Evolutionary conservation across 352 stramenopile species (phyloP), one percentile per base, ranked within the genome.

Genomic region (Globisporangium polare): DNA sequence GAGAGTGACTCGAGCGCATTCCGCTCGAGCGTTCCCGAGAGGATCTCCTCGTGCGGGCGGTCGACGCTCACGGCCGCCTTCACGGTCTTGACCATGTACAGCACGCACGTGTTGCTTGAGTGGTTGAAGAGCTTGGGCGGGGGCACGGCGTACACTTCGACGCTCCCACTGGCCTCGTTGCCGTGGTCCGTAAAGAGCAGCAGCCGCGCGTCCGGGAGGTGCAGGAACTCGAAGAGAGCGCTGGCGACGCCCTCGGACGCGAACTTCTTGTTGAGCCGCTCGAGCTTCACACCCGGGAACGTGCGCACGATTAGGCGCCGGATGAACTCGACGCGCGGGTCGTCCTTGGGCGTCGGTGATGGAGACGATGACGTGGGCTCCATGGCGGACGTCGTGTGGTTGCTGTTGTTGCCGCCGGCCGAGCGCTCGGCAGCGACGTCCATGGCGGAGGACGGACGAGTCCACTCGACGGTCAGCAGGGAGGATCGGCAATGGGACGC

Each of bases 51-150:
- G n/a, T 86, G 72, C 37, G 75, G 76, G 31, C 73, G 77, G 22
- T 89, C 77, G 20, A 71, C 18, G 31, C 80, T 88, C 60, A 94
- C 78, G 7, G 81, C 60, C 8, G 67, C 76, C 42, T 91, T 90
- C 31, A 77, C 65, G 15, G 75, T 83, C 68, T 94, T 94, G 62
- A 88, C 68, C 49, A 91, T 61, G 67, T 92, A 94, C 50, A 94
- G 41, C 31, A 94, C 78, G 6, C 78, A 86, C 53, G 55, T 58
- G 29, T 58, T 63, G 9, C 49, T 41, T 13, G 50, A 26, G 8
- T 37, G 49, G 3, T 57, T 65, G 51, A 89, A 89, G 24, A 92
- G 67, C 18, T 65, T 47, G 10, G 77, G 69, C 2, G 80, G 83
- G 0, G 83, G 83, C n/a, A 74, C 73, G 1, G 80, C 67, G 58